Conservation (phyloP, 805 yeast genomes). For the Blastobotrys chiropterorum region DNA sequence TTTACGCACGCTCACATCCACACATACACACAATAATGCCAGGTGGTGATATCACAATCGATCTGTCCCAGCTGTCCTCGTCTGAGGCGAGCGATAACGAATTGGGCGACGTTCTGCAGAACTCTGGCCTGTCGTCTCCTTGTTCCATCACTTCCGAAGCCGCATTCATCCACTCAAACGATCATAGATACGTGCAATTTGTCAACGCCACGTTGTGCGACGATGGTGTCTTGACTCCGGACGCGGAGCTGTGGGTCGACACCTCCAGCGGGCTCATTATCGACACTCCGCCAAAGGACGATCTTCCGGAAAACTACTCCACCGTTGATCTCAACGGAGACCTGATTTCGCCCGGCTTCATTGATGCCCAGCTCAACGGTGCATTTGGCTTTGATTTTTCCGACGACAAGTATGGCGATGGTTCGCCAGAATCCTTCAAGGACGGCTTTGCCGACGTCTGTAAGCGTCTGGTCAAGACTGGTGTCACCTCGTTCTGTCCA, state of each 20-base stretch:
- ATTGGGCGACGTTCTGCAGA: slow-evolving; percentile 2
- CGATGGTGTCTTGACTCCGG: slow-evolving; percentile 21
- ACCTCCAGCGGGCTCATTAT: slow-evolving; percentile 38
- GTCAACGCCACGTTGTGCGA: slow-evolving; percentile 22
- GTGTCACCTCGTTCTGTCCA: slow-evolving; percentile 52
- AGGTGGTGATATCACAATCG: slow-evolving; percentile 5
- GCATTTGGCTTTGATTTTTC: slow-evolving; percentile 52
- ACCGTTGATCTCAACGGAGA: slow-evolving; percentile 42
- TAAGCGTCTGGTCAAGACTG: slow-evolving; percentile 37
- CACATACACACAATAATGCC: background rate
- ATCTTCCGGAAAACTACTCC: slow-evolving; percentile 14
- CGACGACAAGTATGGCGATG: slow-evolving; percentile 30
- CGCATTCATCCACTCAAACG: slow-evolving; percentile 3
- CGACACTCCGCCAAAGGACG: slow-evolving; percentile 19
- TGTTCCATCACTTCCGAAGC: slow-evolving; percentile 38
- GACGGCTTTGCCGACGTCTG: slow-evolving; percentile 17
- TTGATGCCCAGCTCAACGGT: slow-evolving; percentile 55
- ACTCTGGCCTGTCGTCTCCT: slow-evolving; percentile 5
- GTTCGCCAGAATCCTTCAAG: slow-evolving; percentile 18
- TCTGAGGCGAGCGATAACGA: slow-evolving; percentile 4
- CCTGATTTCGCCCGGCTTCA: slow-evolving; percentile 48
- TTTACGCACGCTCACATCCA: background rate
- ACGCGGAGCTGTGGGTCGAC: slow-evolving; percentile 40
- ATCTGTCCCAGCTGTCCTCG: slow-evolving; percentile 4
- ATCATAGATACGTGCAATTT: slow-evolving; percentile 10